A percentile compares a stretch with the other conserved stretches of the same genome.
Conservation (phyloP, 352 stramenopile genomes). For the Pseudoperonospora humuli region DNA sequence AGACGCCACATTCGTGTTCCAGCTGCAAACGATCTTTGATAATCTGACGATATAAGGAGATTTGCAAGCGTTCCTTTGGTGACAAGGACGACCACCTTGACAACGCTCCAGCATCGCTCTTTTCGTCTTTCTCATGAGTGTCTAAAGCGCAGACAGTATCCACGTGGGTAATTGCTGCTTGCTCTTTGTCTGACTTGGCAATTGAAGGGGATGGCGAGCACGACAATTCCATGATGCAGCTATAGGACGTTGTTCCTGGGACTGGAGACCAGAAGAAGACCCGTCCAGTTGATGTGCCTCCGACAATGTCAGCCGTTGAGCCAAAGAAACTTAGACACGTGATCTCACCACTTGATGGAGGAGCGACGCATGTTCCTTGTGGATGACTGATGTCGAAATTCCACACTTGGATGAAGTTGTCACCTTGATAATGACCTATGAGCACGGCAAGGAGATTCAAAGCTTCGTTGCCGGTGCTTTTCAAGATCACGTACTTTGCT, state of each 20-base stretch:
- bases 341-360: conserved; percentile 30
- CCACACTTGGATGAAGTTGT: conserved; percentile 71
- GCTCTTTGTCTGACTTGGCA: no score
- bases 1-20: conserved; percentile 21
- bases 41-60: no score
- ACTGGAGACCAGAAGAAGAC: conserved; percentile 43
- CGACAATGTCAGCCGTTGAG: conserved; percentile 39
- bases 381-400: conserved; percentile 74
- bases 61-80: conserved; percentile 12
- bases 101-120: no score
- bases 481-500: no score
- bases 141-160: not conserved
- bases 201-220: not conserved
- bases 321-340: conserved; percentile 51
- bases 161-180: no score
- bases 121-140: no score
- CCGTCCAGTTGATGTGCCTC: conserved; percentile 32
- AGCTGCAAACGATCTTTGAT: conserved; percentile 23
- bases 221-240: conserved; percentile 16
- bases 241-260: conserved; percentile 17
- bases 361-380: conserved; percentile 41
- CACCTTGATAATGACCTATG: conserved; percentile 22
- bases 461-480: conserved; percentile 43
- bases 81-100: no score
- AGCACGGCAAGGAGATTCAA: conserved; percentile 46